phyloP scores from a whole-genome alignment of 306 rosid genomes.

The Trifolium fragiferum region DNA sequence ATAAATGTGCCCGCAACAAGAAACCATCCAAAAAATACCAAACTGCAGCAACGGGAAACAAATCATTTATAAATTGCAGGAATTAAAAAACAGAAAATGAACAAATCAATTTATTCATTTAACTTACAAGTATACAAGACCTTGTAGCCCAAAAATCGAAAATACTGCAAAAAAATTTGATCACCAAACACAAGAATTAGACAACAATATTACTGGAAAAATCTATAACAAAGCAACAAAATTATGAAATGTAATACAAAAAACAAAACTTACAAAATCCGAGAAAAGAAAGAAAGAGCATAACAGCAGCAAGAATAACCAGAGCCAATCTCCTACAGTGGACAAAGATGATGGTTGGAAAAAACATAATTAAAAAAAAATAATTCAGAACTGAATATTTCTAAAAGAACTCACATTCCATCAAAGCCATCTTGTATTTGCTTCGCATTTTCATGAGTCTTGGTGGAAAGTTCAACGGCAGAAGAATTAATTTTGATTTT shows the following conservation, averaged over 20 bases:
- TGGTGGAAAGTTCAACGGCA: constrained; percentile 44
- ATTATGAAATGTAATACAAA: background rate
- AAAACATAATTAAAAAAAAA: background rate
- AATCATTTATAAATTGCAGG: constrained; percentile 21
- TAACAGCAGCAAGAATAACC: constrained; percentile 71
- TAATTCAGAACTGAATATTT: background rate
- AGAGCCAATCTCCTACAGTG: constrained; percentile 74
- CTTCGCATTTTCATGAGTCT: constrained; percentile 49
- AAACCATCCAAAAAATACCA: constrained; percentile 72
- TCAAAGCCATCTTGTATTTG: constrained; percentile 42
- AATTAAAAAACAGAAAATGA: background rate
- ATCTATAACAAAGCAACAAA: constrained; percentile 8
- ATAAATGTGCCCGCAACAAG: constrained; percentile 72
- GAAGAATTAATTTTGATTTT: constrained; percentile 41
- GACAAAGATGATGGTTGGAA: constrained; percentile 28
- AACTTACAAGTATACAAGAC: constrained; percentile 85
- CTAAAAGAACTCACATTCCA: constrained; percentile 40
- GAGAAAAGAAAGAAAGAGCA: constrained; percentile 77
- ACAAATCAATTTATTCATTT: constrained; percentile 8
- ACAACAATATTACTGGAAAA: background rate
- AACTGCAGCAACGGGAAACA: constrained; percentile 49
- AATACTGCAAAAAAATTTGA: constrained; percentile 59
- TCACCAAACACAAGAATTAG: constrained; percentile 31
- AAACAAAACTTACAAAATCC: constrained; percentile 68
- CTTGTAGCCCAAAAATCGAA: constrained; percentile 74